Conservation (phyloP, 345 rosid species). For the Cardamine resedifolia region DNA sequence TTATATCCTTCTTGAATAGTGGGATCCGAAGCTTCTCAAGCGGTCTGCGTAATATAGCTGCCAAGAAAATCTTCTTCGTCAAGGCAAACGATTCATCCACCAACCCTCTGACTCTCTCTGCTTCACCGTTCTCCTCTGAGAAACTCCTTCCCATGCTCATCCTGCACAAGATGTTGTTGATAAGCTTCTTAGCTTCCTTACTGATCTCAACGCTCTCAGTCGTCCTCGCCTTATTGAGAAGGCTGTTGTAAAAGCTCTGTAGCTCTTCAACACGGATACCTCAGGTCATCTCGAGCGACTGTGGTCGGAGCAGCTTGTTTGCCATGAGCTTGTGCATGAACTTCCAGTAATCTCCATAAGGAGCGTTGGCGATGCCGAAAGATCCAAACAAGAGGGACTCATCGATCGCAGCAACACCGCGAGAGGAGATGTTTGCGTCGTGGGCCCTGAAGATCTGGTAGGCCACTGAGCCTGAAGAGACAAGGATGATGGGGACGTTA, state of each 20-base stretch:
- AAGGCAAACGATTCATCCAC: background rate
- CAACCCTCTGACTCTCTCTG: constrained; percentile 10
- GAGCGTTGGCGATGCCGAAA: background rate
- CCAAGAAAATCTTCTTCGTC: background rate
- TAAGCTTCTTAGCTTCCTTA: constrained; percentile 1
- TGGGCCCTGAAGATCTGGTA: constrained; percentile 21
- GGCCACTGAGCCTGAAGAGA: constrained; percentile 25
- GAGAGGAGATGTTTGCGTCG: constrained; percentile 18
- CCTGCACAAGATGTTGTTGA: constrained; percentile 24
- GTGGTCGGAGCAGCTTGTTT: constrained; percentile 15
- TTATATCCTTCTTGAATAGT: constrained; percentile 50
- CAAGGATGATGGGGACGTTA: constrained; percentile 1
- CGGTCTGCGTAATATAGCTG: background rate
- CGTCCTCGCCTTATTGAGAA: constrained; percentile 16
- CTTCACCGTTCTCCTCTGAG: constrained; percentile 21
- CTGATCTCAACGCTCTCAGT: constrained; percentile 16
- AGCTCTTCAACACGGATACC: constrained; percentile 20
- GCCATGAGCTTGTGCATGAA: constrained; percentile 30
- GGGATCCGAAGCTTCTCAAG: constrained; percentile 22
- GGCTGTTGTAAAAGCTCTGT: background rate
- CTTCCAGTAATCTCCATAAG: constrained; percentile 30
- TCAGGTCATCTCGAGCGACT: constrained; percentile 1
- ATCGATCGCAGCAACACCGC: background rate
- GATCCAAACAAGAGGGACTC: constrained; percentile 26
- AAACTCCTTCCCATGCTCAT: constrained; percentile 45